Conservation (phyloP, 1,284 basidiomycete genomes). For the Irpex lacteus region DNA sequence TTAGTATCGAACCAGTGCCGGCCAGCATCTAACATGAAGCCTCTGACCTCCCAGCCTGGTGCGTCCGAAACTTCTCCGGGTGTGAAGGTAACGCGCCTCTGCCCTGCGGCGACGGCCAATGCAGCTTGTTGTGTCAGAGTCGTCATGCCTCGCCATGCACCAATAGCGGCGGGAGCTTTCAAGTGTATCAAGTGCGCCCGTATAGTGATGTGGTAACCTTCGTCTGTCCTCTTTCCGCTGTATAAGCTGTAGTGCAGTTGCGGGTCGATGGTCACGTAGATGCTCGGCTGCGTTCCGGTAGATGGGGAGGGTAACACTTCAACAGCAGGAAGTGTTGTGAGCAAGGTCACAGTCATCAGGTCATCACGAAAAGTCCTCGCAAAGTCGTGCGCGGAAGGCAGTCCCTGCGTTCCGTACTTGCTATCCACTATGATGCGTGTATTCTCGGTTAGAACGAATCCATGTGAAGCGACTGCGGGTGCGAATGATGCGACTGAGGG, state of each 20-base stretch:
- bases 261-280: constrained; percentile 28
- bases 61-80: constrained; percentile 29
- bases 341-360: constrained; percentile 23
- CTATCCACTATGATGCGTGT: constrained; percentile 24
- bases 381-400: constrained; percentile 27
- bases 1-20: constrained; percentile 33
- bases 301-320: constrained; percentile 5
- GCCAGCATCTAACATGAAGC: constrained; percentile 38
- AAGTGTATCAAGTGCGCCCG: constrained; percentile 24
- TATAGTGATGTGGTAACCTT: constrained; percentile 34
- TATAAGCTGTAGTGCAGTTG: constrained; percentile 24
- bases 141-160: constrained; percentile 36
- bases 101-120: constrained; percentile 17
- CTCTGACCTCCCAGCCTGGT: constrained; percentile 37
- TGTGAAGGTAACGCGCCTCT: constrained; percentile 25
- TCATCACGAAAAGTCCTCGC: constrained; percentile 32
- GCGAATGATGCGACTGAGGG: constrained; percentile 23
- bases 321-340: constrained; percentile 13
- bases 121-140: constrained; percentile 33
- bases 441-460: constrained; percentile 17
- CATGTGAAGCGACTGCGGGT: neutral
- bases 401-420: constrained; percentile 18
- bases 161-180: constrained; percentile 31
- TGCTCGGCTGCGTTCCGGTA: constrained; percentile 3
- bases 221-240: constrained; percentile 31